Evolutionary conservation across 352 stramenopile species (phyloP).

Genomic region (Phytophthora nicotianae): DNA sequence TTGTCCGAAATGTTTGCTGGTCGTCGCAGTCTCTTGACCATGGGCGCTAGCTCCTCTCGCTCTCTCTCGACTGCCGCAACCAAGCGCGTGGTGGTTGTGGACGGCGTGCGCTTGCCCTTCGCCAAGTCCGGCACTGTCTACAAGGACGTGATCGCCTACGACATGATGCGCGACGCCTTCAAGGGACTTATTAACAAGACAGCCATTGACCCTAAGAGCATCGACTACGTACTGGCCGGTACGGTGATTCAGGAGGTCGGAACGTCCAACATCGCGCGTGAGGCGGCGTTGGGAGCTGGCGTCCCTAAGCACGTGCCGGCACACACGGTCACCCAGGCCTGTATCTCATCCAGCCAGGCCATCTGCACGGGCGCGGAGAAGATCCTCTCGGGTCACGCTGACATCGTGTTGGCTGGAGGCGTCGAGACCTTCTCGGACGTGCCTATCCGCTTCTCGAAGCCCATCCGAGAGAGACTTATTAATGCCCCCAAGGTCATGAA

Average conservation of each 20-base stretch:
- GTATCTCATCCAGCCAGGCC: constrained; percentile 96
- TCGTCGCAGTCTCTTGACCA: constrained; percentile 21
- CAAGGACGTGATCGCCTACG: constrained; percentile 97
- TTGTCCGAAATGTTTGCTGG: constrained; percentile 33
- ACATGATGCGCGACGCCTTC: constrained; percentile 96
- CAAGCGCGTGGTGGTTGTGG: constrained; percentile 92
- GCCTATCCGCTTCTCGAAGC: constrained; percentile 95
- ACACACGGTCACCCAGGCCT: constrained; percentile 96
- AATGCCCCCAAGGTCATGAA: constrained; percentile 95
- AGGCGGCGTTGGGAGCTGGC: constrained; percentile 95
- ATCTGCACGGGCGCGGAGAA: constrained; percentile 95
- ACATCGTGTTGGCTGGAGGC: constrained; percentile 96
- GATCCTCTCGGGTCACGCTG: constrained; percentile 95
- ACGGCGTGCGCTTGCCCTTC: constrained; percentile 96
- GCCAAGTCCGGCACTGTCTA: constrained; percentile 95
- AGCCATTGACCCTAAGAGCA: constrained; percentile 92
- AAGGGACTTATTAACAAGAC: constrained; percentile 96
- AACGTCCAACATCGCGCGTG: constrained; percentile 98
- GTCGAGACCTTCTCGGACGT: constrained; percentile 98
- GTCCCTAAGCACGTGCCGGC: constrained; percentile 94
- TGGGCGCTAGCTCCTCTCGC: constrained; percentile 37
- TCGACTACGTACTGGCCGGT: constrained; percentile 97
- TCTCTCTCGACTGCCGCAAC: constrained; percentile 39
- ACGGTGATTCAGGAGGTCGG: constrained; percentile 97
- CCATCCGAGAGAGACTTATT: constrained; percentile 83